Conservation (phyloP, 140 eudicot species). For the Oenanthe javanica region DNA sequence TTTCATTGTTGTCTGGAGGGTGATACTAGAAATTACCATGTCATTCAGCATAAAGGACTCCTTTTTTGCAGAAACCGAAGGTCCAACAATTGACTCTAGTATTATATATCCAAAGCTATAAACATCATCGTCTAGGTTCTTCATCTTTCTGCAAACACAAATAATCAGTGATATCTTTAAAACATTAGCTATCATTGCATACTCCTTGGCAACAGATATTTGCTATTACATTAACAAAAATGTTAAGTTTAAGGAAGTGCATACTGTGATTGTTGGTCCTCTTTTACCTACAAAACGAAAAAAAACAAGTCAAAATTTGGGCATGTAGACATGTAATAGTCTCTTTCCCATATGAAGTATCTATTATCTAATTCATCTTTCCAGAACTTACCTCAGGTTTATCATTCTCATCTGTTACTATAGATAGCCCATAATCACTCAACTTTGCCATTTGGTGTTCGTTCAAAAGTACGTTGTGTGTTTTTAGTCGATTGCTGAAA, state of each 20-base stretch:
- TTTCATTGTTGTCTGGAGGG: no score
- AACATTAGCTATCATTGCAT: background rate
- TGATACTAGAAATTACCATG: constrained; percentile 29
- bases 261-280: constrained; percentile 48
- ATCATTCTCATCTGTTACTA: constrained; percentile 46
- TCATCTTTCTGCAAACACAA: constrained; percentile 44
- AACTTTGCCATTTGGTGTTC: constrained; percentile 54
- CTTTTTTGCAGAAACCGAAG: constrained; percentile 36
- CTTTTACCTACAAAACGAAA: constrained; percentile 31
- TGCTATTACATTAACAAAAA: background rate
- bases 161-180: background rate
- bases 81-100: constrained; percentile 56
- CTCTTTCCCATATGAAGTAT: background rate
- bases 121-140: constrained; percentile 59
- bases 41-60: constrained; percentile 41
- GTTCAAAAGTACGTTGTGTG: constrained; percentile 49
- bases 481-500: constrained; percentile 49
- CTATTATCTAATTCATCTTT: constrained; percentile 15
- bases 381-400: constrained; percentile 31
- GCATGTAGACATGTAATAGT: background rate
- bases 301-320: background rate
- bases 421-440: constrained; percentile 64
- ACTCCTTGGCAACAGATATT: background rate
- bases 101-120: constrained; percentile 63
- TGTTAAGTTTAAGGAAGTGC: background rate